Evolutionary conservation across 495 filamentous ascomycete species (phyloP), one percentile per base, ranked within the genome.

Genomic region (Penicillium waksmanii): DNA sequence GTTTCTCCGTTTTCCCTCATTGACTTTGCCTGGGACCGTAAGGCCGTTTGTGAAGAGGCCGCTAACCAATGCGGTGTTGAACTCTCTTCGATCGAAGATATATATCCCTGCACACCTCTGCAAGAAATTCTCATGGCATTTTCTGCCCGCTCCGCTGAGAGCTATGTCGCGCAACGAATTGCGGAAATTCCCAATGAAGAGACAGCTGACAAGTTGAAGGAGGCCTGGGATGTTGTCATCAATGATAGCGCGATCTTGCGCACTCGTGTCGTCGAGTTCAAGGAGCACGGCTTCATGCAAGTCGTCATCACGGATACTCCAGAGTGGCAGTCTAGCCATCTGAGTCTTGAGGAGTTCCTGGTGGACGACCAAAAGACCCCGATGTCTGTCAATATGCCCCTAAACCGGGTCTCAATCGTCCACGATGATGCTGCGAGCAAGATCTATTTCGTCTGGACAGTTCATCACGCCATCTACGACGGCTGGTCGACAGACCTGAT

Each of bases 111-210:
- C 38, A 61, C 82, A 0, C 80, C 83, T 8, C 62, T 85, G 15
- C 85, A 87, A 64, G 83, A 84, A 61, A 80, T 77, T 4, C 69
- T 86, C 5, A 76, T 85, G 69, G 78, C 78, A 1, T 65, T 84
- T 12, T 80, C 83, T 4, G 70, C 73, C 35, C 78, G 79, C 55
- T 69, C 77, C 13, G 66, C 68, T 13, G 80, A 79, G 42, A 75
- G 78, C 15, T 86, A 85, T 52, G 74, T 85, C 1, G 79, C 79
- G 3, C 78, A 78, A 51, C 73, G 71, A 21, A 62, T 70, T 11
- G 70, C 75, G 7, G 53, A 52, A 18, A 66, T 85, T 7, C 51
- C 65, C 0, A 27, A 57, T 6, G 61, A 55, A 17, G 55, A 63
- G 9, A 65, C 65, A 7, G 66, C 65, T 1, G 56, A 65, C 33